Percentiles rank a stretch among this genome's conserved stretches.
Evolutionary conservation across 352 stramenopile species (phyloP).

Genomic region (Thalassiosira exigua): DNA sequence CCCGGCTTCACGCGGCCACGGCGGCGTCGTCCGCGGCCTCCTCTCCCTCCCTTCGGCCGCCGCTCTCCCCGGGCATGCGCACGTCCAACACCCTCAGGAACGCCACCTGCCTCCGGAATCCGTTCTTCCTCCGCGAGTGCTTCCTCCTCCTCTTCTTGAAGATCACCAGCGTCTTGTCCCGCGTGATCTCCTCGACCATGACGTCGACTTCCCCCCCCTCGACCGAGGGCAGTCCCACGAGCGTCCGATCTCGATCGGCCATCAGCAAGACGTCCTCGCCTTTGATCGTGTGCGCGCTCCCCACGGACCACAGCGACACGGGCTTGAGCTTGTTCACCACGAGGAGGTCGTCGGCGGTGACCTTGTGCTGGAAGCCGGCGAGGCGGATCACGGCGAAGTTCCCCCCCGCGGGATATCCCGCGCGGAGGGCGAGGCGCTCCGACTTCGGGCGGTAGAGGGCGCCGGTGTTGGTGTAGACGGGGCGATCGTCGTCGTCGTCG

Average conservation of each 20-base stretch:
- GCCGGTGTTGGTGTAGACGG: slow-evolving; percentile 68
- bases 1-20: not conserved
- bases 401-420: slow-evolving; percentile 73
- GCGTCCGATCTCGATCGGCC: slow-evolving; percentile 69
- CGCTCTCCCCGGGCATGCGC: slow-evolving; percentile 59
- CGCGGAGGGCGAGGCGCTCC: slow-evolving; percentile 57
- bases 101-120: slow-evolving; percentile 78
- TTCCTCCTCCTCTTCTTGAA: slow-evolving; percentile 88
- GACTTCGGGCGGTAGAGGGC: slow-evolving; percentile 66
- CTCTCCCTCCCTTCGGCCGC: not conserved
- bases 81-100: slow-evolving; percentile 83
- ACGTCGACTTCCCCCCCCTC: slow-evolving; percentile 82
- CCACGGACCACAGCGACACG: slow-evolving; percentile 67
- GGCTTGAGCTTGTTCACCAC: slow-evolving; percentile 82
- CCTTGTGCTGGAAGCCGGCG: slow-evolving; percentile 83
- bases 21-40: not conserved
- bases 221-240: slow-evolving; percentile 84
- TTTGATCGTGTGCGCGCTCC: slow-evolving; percentile 72
- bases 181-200: slow-evolving; percentile 88
- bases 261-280: slow-evolving; percentile 78
- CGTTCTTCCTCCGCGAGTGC: slow-evolving; percentile 80
- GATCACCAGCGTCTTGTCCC: slow-evolving; percentile 85
- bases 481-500: slow-evolving; percentile 22
- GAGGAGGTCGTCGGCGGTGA: slow-evolving; percentile 82
- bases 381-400: slow-evolving; percentile 82